Percentiles rank a stretch among this genome's conserved stretches.
Evolutionary conservation across 2,329 filamentous ascomycete genomes (phyloP).

Genomic region (Pezicula rhizophila): DNA sequence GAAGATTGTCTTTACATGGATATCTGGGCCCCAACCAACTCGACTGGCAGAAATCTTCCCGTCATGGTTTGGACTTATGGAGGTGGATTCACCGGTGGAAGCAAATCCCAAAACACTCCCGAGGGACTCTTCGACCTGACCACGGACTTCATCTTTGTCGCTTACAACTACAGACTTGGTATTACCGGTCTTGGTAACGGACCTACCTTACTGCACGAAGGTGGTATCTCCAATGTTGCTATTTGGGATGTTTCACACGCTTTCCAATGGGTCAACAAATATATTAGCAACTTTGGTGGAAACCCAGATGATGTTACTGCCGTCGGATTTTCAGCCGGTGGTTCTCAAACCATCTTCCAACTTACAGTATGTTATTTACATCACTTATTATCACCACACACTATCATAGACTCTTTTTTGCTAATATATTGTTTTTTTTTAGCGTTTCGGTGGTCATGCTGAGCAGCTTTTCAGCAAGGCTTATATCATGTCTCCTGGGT

Average conservation of each 20-base stretch:
- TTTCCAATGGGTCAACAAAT: slow-evolving; percentile 41
- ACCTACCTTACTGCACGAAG: slow-evolving; percentile 24
- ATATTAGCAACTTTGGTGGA: slow-evolving; percentile 39
- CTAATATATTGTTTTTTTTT: neutral
- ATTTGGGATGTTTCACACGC: slow-evolving; percentile 37
- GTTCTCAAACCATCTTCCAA: slow-evolving; percentile 29
- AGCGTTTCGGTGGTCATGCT: slow-evolving; percentile 26
- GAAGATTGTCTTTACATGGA: slow-evolving; percentile 26
- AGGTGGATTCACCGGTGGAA: slow-evolving; percentile 24
- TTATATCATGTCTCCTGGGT: slow-evolving; percentile 28
- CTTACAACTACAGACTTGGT: slow-evolving; percentile 29
- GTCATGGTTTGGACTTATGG: slow-evolving; percentile 28
- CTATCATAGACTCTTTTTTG: neutral
- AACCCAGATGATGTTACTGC: slow-evolving; percentile 38
- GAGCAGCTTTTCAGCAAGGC: slow-evolving; percentile 27
- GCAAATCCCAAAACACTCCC: slow-evolving; percentile 28
- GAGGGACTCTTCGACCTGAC: slow-evolving; percentile 29
- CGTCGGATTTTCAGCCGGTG: slow-evolving; percentile 46
- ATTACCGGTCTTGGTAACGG: slow-evolving; percentile 26
- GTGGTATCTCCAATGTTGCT: slow-evolving; percentile 18
- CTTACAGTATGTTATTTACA: slow-evolving; percentile 17
- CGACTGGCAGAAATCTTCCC: slow-evolving; percentile 21
- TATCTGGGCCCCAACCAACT: slow-evolving; percentile 22
- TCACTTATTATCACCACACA: neutral
- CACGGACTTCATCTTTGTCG: slow-evolving; percentile 26